Percentiles rank a stretch among this genome's conserved stretches.
Conservation (phyloP, 2,329 filamentous ascomycete genomes). For the Alternaria solani region DNA sequence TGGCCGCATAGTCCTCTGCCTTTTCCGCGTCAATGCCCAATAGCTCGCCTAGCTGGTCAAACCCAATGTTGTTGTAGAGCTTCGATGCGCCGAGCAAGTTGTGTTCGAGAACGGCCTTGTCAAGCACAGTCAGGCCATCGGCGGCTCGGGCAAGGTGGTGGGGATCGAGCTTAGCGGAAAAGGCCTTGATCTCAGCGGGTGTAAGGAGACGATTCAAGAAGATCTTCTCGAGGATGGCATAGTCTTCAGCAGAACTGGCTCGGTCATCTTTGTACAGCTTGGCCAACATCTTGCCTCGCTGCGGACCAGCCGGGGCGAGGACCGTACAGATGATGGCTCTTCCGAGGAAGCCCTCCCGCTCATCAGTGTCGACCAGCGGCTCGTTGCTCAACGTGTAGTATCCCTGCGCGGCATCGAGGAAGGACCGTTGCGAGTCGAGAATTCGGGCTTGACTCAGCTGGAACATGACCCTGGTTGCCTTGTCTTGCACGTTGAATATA, state of each 20-base stretch:
- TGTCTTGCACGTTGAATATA: conserved; percentile 78
- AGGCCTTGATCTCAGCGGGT: conserved; percentile 83
- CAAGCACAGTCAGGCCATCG: conserved; percentile 91
- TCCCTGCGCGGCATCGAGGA: conserved; percentile 84
- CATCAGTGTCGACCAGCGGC: conserved; percentile 80
- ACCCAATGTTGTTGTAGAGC: conserved; percentile 60
- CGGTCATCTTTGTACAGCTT: conserved; percentile 95
- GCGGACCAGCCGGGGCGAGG: conserved; percentile 87
- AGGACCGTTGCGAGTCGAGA: conserved; percentile 86
- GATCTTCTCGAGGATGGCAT: conserved; percentile 94
- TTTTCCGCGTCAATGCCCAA: conserved; percentile 80
- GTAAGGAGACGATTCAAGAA: conserved; percentile 87
- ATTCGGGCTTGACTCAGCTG: conserved; percentile 92
- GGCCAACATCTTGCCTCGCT: conserved; percentile 79
- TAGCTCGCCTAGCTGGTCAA: conserved; percentile 75
- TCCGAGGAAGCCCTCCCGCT: conserved; percentile 82
- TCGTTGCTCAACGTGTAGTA: conserved; percentile 90
- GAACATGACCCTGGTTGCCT: conserved; percentile 81
- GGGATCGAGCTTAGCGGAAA: conserved; percentile 78
- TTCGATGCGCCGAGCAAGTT: conserved; percentile 85
- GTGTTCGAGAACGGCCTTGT: conserved; percentile 93
- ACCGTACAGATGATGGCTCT: conserved; percentile 93
- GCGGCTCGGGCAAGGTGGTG: conserved; percentile 91
- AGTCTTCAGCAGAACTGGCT: conserved; percentile 76
- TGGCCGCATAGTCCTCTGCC: conserved; percentile 89